Base-by-base conservation (phyloP, 352 stramenopile genomes). In the Paralagenidium karlingii region DNA sequence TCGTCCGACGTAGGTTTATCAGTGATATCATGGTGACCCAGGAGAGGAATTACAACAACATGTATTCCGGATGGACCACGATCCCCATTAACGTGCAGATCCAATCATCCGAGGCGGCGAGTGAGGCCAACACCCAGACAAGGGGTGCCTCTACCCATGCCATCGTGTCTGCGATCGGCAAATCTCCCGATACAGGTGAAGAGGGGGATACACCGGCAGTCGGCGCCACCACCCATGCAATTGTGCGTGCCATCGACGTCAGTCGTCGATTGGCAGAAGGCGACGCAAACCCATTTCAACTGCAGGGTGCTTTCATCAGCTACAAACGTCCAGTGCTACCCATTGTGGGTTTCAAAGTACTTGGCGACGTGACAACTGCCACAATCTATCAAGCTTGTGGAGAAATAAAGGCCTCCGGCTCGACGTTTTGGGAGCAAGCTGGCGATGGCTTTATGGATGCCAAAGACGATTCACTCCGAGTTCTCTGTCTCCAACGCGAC, bases 1-100 rank as follows among this genome's bases (percentile, higher is more conserved):
- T 62, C 11, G n/a, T n/a, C n/a, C n/a, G n/a, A 18, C 42, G 48
- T 24, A 7, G 49, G 36, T 76, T 63, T 24, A 48, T 76, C 25
- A 61, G 61, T 2, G 63, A 75, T 40, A 31, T 75, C 36, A 55
- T 57, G 40, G 66, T 62, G 15, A 61, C 63, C 1, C 52, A 37
- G 20, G 53, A 68, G 38, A 44, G 40, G 3, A 61, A 67, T 36
- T 71, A 76, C 53, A 68, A 63, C 41, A 59, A 68, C 51, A 57
- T 68, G 3, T 56, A 26, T 0, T 47, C 54, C 0, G 63, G 59
- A 24, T 76, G 63, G 63, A 52, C 61, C n/a, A 71, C 63, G 2
- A 49, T 60, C 47, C 59, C 43, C 0, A n/a, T 34, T 21, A 49
- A 50, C 24, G 44, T 68, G 40, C 55, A 54, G 38, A 45, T 51